Evolutionary conservation across 306 rosid species (phyloP), one percentile per base, ranked within the genome.

Genomic region (Pterocarpus macrocarpus): DNA sequence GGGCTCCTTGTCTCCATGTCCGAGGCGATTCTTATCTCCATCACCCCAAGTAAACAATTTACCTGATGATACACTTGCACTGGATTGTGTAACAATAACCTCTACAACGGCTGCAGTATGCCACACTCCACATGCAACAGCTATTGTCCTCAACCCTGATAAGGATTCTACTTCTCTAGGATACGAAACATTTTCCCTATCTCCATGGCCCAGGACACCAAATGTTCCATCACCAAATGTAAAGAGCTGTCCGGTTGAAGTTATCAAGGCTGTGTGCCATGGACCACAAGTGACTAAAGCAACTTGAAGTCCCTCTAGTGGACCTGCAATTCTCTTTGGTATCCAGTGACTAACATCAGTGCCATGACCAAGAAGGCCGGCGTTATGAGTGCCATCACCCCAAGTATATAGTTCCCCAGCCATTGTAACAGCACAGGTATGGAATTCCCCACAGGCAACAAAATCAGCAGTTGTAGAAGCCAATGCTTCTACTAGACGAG

Each of bases 91-190:
- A 76, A 86, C 92, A 79, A 95, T 95, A 85, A 95, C 98, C 83
- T 93, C 98, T 79, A 95, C 98, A 5, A 93, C 95, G 52, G 99
- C 99, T 76, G 99, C 98, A 80, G 99, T 93, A 79, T 95, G 99
- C 99, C 99, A 95, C 72, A 95, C 99, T 84, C 99, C 99, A 87
- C 99, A 95, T 83, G 99, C 99, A 87, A 91, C 94, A 73, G 96
- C 95, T 81, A 91, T 90, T 11, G 99, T 93, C 90, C 97, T 93
- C 92, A 95, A 84, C 45, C 98, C 99, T 56, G 95, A 88, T 30
- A 95, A 86, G 38, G 98, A 91, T 73, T 93, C 99, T 47, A 95
- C 96, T 91, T 95, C 99, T 81, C 90, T 89, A 22, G 99, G 99
- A 81, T 82, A 90, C 58, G 92, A 77, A 77, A 91, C 55, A 83